Conservation (phyloP, 2,329 filamentous ascomycete species). For the Zarea fungicola region DNA sequence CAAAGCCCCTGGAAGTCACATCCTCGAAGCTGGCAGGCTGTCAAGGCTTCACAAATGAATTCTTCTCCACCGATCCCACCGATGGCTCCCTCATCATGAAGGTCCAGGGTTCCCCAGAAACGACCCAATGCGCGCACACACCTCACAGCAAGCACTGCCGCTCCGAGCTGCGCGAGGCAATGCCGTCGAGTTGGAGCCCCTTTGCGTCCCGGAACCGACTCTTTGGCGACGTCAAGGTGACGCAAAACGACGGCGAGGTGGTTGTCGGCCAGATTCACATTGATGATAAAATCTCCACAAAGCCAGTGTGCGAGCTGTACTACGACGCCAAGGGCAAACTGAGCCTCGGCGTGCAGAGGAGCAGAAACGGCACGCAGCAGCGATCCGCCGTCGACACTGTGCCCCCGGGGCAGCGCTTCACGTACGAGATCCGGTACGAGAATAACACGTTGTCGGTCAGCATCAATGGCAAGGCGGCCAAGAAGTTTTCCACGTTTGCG, state of each 20-base stretch:
- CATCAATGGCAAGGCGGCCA: conserved; percentile 23
- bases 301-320: conserved; percentile 36
- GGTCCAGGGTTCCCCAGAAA: conserved; percentile 31
- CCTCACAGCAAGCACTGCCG: conserved; percentile 36
- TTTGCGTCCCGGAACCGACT: conserved; percentile 26
- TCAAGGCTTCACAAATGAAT: conserved; percentile 27
- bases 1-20: conserved; percentile 18
- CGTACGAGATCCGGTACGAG: conserved; percentile 34
- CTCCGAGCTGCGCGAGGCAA: conserved; percentile 35
- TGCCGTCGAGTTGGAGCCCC: conserved; percentile 28
- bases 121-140: conserved; percentile 32
- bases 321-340: conserved; percentile 29
- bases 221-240: conserved; percentile 25
- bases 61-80: conserved; percentile 31
- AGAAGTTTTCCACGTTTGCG: conserved; percentile 23
- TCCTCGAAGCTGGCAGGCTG: conserved; percentile 12
- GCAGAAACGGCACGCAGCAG: conserved; percentile 24
- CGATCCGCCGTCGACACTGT: conserved; percentile 9
- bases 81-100: conserved; percentile 33
- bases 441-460: conserved; percentile 25
- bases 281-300: conserved; percentile 29
- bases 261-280: conserved; percentile 36
- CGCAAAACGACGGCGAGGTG: conserved; percentile 28
- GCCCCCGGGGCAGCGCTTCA: conserved; percentile 23
- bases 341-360: conserved; percentile 33